These are phyloP conservation scores for Blastomyces gilchristii DNA, from an alignment of 2,329 filamentous ascomycete species.

Conservation along the genomic window DNA sequence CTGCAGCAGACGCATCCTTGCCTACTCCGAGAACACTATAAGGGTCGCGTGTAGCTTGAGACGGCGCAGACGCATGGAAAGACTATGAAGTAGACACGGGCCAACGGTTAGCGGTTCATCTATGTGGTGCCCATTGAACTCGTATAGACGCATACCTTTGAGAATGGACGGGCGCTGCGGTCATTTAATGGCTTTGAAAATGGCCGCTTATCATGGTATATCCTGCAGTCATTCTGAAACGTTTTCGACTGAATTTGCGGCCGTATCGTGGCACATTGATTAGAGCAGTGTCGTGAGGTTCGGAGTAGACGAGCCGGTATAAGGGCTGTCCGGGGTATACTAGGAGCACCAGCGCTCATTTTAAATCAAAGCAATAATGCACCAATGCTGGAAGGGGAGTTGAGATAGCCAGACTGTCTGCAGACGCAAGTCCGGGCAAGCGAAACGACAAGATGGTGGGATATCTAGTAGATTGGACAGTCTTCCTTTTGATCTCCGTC, in stretches of 20 bases:
- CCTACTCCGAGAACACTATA: slow-evolving; percentile 78
- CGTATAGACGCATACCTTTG: slow-evolving; percentile 24
- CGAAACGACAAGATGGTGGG: neutral
- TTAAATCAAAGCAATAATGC: slow-evolving; percentile 17
- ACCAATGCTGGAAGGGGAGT: slow-evolving; percentile 9
- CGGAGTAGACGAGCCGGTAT: slow-evolving; percentile 35
- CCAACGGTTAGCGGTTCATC: slow-evolving; percentile 4
- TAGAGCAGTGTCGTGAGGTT: slow-evolving; percentile 32
- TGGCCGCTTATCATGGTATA: slow-evolving; percentile 21
- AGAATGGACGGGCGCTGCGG: slow-evolving; percentile 16
- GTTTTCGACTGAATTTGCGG: slow-evolving; percentile 28
- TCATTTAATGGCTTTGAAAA: slow-evolving; percentile 21
- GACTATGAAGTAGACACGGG: slow-evolving; percentile 19
- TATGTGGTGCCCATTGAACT: neutral
- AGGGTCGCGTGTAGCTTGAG: slow-evolving; percentile 68
- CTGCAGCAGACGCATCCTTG: slow-evolving; percentile 67
- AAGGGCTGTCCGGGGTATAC: slow-evolving; percentile 35
- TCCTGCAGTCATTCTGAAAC: slow-evolving; percentile 25
- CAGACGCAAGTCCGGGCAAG: slow-evolving; percentile 6
- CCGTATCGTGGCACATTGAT: slow-evolving; percentile 24
- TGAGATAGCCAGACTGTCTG: slow-evolving; percentile 13
- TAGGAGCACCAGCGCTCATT: slow-evolving; percentile 33
- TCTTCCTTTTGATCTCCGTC: slow-evolving; percentile 19
- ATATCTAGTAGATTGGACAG: slow-evolving; percentile 11
- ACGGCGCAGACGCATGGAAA: slow-evolving; percentile 41